Conservation (phyloP, 2,329 filamentous ascomycete species). For the Byssoonygena ceratinophila region DNA sequence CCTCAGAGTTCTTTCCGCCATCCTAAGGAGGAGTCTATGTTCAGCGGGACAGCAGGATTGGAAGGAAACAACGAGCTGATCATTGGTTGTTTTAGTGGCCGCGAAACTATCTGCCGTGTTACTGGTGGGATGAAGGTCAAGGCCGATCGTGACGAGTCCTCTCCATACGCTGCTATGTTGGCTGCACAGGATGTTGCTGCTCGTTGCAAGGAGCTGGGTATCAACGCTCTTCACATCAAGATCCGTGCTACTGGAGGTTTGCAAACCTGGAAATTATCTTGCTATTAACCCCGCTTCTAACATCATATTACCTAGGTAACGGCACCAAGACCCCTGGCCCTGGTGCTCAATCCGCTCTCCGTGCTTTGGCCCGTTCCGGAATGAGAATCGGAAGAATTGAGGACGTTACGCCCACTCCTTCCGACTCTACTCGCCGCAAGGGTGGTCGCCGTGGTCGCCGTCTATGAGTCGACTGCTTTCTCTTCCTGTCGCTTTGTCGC, state of each 20-base stretch:
- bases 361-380: slow-evolving; percentile 94
- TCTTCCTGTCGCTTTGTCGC: slow-evolving; percentile 7
- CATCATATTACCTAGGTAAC: slow-evolving; percentile 53
- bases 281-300: not conserved
- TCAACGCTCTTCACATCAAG: slow-evolving; percentile 99
- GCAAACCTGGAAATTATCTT: not conserved
- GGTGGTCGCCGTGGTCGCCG: slow-evolving; percentile 99
- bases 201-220: slow-evolving; percentile 76
- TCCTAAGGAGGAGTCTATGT: not conserved
- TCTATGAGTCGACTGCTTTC: slow-evolving; percentile 58
- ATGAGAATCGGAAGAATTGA: slow-evolving; percentile 99
- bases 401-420: slow-evolving; percentile 98
- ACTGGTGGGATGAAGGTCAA: slow-evolving; percentile 99
- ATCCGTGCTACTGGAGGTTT: slow-evolving; percentile 97
- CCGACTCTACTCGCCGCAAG: slow-evolving; percentile 99
- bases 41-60: not conserved
- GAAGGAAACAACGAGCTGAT: slow-evolving; percentile 13
- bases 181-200: slow-evolving; percentile 94
- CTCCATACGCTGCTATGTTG: slow-evolving; percentile 99
- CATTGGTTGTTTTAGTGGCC: slow-evolving; percentile 69
- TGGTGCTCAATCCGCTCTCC: slow-evolving; percentile 97
- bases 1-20: not conserved
- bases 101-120: slow-evolving; percentile 99
- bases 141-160: slow-evolving; percentile 99
- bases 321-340: slow-evolving; percentile 99